phyloP scores from a whole-genome alignment of 176 grass and related monocot genomes.

The Musa itinerans region DNA sequence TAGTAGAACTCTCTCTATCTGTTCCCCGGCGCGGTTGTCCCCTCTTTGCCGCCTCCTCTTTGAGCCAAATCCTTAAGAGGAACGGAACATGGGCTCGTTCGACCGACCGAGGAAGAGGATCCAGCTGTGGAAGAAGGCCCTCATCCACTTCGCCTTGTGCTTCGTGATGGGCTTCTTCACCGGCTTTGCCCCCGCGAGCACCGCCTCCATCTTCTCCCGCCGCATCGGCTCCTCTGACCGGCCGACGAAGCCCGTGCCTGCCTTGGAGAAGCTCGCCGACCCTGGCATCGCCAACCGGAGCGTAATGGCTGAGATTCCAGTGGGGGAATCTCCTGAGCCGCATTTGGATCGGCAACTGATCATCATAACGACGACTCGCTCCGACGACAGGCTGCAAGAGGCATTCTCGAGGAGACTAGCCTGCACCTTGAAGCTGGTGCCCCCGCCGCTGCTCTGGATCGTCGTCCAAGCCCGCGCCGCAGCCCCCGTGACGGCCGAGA shows the following conservation, averaged over 20 bases:
- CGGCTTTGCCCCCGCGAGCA: conserved; percentile 13
- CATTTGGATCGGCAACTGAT: conserved; percentile 25
- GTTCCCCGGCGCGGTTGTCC: no score
- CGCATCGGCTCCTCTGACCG: no score
- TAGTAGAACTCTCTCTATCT: no score
- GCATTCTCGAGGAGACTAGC: conserved; percentile 33
- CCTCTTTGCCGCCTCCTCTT: no score
- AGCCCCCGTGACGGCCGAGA: conserved; percentile 18
- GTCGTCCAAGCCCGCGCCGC: conserved; percentile 30
- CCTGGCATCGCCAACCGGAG: no score
- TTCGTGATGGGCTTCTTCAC: conserved; percentile 15
- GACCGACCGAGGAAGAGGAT: conserved; percentile 26
- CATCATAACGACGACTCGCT: conserved; percentile 42
- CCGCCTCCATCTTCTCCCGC: conserved; percentile 1
- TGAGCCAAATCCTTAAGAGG: no score
- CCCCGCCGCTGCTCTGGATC: conserved; percentile 51
- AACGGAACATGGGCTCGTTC: not conserved
- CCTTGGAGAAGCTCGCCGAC: no score
- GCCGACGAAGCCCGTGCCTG: no score
- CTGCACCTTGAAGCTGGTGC: conserved; percentile 35
- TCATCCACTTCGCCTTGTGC: conserved; percentile 40
- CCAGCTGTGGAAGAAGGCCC: conserved; percentile 21
- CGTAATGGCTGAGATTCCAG: no score
- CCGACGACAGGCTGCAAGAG: conserved; percentile 22
- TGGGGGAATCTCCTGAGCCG: not conserved